Base-by-base conservation (phyloP, 768 basidiomycete species). In the Collybia nuda region DNA sequence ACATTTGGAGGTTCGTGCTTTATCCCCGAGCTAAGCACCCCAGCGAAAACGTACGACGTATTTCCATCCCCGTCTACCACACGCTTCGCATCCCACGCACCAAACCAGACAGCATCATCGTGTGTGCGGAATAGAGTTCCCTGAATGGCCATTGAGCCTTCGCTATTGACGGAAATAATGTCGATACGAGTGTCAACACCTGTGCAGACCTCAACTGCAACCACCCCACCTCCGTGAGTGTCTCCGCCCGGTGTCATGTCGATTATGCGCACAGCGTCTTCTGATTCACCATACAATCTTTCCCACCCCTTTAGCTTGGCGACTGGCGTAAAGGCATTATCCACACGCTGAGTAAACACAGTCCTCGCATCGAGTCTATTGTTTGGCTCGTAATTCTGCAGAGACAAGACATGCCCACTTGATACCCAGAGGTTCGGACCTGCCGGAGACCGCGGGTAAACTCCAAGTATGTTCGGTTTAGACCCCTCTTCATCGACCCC, bases 111-210 rank as follows among this genome's bases (percentile, higher is more conserved):
- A 4, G 65, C 69, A 23, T 71, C 66, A 11, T 60, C 59, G 14
- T 63, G 50, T 1, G 68, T 71, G 9, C 59, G 57, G 59, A 66
- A 69, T 37, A 71, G 54, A 0, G 61, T 62, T 24, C 63, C 41
- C n/a, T 43, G 19, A 24, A 42, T 58, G 46, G 48, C 51, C 44
- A 49, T 48, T 23, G 50, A 29, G 0, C 40, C 54, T 4, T 51
- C 48, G 2, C 50, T 42, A 11, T 57, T 53, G 21, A 62, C 60
- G 15, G 69, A 58, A 6, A 68, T 61, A 14, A 66, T 59, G 24
- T 65, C 67, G 17, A 74, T 69, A 46, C 73, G 68, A 0, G 72
- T 74, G 42, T 69, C 65, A 51, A 74, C 69, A 23, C 78, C 62
- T 35, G 55, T 67, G 68, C 75, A 77, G 19, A 76, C 73, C 53